Evolutionary conservation across 352 stramenopile genomes (phyloP).

Genomic region (Globisporangium splendens): DNA sequence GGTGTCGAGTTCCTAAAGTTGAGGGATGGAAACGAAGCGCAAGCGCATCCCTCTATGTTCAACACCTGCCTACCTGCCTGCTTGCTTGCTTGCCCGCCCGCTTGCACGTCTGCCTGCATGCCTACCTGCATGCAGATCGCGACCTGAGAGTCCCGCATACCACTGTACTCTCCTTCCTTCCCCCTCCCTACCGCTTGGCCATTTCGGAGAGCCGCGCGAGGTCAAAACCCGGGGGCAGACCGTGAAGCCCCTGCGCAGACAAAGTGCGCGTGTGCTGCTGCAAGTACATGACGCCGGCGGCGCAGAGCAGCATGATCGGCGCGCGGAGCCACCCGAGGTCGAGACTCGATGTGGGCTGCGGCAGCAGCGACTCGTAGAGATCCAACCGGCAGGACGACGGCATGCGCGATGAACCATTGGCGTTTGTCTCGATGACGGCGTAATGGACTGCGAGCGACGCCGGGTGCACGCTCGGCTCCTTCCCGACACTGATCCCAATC

Average conservation of each 20-base stretch:
- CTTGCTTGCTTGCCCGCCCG: too few relatives aligned
- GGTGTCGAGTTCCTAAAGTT: too few relatives aligned
- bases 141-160: background rate
- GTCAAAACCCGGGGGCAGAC: conserved; percentile 3
- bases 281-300: conserved; percentile 38
- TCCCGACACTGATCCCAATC: conserved; percentile 1
- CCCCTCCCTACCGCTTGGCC: background rate
- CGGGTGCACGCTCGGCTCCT: conserved; percentile 14
- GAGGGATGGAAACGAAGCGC: too few relatives aligned
- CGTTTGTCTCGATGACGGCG: background rate
- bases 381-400: conserved; percentile 16
- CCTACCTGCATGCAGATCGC: too few relatives aligned
- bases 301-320: conserved; percentile 38
- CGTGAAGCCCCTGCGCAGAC: background rate
- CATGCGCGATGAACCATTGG: background rate
- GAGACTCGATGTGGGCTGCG: conserved; percentile 16
- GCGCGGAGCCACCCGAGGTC: conserved; percentile 35
- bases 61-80: too few relatives aligned
- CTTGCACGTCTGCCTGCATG: too few relatives aligned
- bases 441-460: conserved; percentile 7
- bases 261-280: conserved; percentile 13
- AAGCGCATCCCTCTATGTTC: too few relatives aligned
- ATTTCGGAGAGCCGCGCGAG: conserved; percentile 8
- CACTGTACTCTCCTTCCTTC: background rate
- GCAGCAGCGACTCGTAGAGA: conserved; percentile 21